Conservation (phyloP, 177 flowering plant genomes). For the Telopea speciosissima region DNA sequence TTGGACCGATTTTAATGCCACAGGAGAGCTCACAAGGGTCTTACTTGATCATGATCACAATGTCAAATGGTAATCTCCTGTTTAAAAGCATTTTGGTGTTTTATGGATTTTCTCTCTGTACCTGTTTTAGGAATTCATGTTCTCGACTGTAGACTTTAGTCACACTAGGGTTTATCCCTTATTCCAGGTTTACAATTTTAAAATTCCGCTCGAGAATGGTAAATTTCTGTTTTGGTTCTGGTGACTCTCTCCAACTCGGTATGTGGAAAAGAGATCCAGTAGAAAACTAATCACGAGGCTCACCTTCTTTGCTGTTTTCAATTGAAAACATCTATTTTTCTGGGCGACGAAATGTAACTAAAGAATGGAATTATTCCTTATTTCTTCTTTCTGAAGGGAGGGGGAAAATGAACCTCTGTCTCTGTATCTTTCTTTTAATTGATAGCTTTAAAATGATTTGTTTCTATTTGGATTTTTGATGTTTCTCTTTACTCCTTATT, state of each 20-base stretch:
- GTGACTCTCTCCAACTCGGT: background rate
- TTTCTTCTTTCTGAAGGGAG: too few relatives aligned
- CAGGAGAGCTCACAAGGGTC: slow-evolving; percentile 82
- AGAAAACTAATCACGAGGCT: too few relatives aligned
- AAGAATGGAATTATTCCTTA: too few relatives aligned
- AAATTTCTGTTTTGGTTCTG: background rate
- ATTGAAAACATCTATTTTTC: too few relatives aligned
- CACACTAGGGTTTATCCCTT: background rate
- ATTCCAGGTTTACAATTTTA: background rate
- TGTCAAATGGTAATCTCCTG: slow-evolving; percentile 49
- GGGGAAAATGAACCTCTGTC: too few relatives aligned
- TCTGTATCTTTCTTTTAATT: too few relatives aligned
- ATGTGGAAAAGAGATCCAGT: too few relatives aligned
- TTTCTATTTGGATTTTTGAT: too few relatives aligned
- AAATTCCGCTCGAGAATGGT: background rate
- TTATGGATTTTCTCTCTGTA: background rate
- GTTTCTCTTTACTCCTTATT: too few relatives aligned
- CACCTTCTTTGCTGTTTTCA: too few relatives aligned
- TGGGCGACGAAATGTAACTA: too few relatives aligned
- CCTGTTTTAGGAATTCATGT: background rate
- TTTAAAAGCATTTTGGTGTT: background rate
- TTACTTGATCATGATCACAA: slow-evolving; percentile 75
- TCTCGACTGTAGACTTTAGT: background rate
- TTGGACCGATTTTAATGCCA: slow-evolving; percentile 95
- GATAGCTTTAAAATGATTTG: too few relatives aligned